These are phyloP conservation scores for Fusarium duplospermum DNA, from an alignment of 2,329 filamentous ascomycete species.

Conservation along the genomic window DNA sequence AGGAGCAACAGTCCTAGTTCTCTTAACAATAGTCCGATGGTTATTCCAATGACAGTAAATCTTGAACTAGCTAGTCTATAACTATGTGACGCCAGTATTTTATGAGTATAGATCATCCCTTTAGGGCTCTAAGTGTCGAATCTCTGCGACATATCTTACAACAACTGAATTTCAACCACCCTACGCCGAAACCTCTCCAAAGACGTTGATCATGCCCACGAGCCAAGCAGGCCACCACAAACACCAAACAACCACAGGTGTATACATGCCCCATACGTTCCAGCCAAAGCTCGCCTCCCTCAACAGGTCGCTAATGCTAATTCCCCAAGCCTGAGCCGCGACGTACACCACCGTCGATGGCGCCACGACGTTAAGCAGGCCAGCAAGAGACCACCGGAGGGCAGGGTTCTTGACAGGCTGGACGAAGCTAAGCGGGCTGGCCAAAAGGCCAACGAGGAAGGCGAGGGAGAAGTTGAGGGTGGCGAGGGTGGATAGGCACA, in stretches of 20 bases:
- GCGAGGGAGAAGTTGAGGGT: constrained; percentile 96
- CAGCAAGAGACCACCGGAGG: constrained; percentile 56
- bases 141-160: background rate
- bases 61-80: background rate
- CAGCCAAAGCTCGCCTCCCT: constrained; percentile 84
- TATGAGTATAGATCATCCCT: background rate
- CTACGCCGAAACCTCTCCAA: constrained; percentile 51
- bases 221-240: constrained; percentile 97
- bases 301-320: constrained; percentile 69
- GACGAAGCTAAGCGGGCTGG: constrained; percentile 83
- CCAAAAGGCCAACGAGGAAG: constrained; percentile 83
- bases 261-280: constrained; percentile 91
- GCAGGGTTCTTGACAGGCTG: constrained; percentile 58
- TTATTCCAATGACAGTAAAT: background rate
- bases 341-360: constrained; percentile 68
- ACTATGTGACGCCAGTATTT: background rate
- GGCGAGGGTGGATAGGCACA: constrained; percentile 91
- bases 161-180: background rate
- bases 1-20: background rate
- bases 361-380: constrained; percentile 69
- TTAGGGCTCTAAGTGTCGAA: background rate
- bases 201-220: constrained; percentile 67
- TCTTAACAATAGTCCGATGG: background rate
- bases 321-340: constrained; percentile 55
- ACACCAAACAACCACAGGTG: constrained; percentile 89